Evolutionary conservation across 1,139 yeast species (phyloP).

Genomic region (Debaryomyces robertsiae): DNA sequence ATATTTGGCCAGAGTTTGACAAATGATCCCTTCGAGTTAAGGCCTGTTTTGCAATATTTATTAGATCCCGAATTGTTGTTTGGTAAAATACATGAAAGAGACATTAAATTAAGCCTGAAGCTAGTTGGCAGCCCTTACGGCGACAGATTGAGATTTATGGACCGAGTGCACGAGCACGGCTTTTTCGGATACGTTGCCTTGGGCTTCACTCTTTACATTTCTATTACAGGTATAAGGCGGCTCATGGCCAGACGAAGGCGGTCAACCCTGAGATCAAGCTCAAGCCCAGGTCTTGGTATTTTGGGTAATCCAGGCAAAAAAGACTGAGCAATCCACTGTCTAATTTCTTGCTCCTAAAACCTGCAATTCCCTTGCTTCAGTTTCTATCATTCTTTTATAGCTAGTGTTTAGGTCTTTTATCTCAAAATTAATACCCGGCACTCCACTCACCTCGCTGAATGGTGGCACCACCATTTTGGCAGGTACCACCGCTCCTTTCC

Average conservation of each 20-base stretch:
- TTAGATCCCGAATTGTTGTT: constrained; percentile 31
- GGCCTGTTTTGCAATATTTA: constrained; percentile 32
- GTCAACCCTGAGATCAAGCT: constrained; percentile 5
- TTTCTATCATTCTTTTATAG: constrained; percentile 46
- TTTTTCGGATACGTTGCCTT: constrained; percentile 41
- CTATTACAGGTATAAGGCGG: constrained; percentile 8
- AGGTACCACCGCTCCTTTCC: constrained; percentile 53
- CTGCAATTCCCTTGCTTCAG: constrained; percentile 40
- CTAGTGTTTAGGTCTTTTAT: constrained; percentile 39
- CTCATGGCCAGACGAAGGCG: constrained; percentile 10
- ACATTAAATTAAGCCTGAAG: constrained; percentile 20
- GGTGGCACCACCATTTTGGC: constrained; percentile 63
- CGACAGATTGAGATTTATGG: constrained; percentile 41
- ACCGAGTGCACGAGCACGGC: constrained; percentile 47
- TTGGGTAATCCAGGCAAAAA: constrained; percentile 26
- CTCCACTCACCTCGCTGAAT: constrained; percentile 51
- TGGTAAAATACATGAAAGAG: constrained; percentile 7
- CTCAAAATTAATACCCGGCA: constrained; percentile 34
- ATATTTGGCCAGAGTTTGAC: constrained; percentile 30
- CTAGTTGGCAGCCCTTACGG: constrained; percentile 51
- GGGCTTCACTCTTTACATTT: constrained; percentile 16
- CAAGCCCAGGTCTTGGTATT: constrained; percentile 19
- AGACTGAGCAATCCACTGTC: constrained; percentile 17
- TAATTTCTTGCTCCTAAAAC: constrained; percentile 20
- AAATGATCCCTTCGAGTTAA: constrained; percentile 33